phyloP scores from a whole-genome alignment of 2,329 filamentous ascomycete genomes.

The Colletotrichum sp. region DNA sequence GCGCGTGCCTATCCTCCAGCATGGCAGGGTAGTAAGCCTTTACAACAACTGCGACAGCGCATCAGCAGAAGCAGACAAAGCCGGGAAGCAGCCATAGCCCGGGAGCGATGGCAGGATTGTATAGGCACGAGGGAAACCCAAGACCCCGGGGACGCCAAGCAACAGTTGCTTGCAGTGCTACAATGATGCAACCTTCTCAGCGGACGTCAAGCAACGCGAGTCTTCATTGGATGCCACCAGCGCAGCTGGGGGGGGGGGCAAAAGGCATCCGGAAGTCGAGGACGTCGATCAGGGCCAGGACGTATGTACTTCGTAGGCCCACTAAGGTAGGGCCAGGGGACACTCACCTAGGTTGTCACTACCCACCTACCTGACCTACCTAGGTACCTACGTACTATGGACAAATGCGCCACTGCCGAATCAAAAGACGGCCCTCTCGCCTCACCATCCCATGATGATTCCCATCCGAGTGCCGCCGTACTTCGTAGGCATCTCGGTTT shows the following conservation, averaged over 20 bases:
- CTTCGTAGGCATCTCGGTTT: neutral
- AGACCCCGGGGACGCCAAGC: constrained; percentile 2
- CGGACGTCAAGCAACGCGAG: neutral
- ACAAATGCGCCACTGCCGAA: no score
- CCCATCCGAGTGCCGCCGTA: neutral
- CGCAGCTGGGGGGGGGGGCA: neutral
- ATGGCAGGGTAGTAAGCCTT: neutral
- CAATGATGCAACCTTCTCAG: neutral
- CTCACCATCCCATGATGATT: neutral
- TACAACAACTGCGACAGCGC: neutral
- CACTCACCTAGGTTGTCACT: no score
- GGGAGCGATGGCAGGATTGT: neutral
- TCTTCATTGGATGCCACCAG: neutral
- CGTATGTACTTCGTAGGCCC: no score
- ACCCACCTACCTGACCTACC: no score
- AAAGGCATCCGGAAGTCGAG: neutral
- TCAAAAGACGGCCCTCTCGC: neutral
- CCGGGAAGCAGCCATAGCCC: constrained; percentile 8
- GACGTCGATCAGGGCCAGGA: neutral
- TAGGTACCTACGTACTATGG: no score
- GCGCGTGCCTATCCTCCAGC: neutral
- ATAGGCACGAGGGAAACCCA: constrained; percentile 12
- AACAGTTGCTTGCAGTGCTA: neutral
- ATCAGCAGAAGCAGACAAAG: neutral
- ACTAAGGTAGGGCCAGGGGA: no score